Evolutionary conservation across 306 rosid genomes (phyloP).

Genomic region (Oemleria cerasiformis): DNA sequence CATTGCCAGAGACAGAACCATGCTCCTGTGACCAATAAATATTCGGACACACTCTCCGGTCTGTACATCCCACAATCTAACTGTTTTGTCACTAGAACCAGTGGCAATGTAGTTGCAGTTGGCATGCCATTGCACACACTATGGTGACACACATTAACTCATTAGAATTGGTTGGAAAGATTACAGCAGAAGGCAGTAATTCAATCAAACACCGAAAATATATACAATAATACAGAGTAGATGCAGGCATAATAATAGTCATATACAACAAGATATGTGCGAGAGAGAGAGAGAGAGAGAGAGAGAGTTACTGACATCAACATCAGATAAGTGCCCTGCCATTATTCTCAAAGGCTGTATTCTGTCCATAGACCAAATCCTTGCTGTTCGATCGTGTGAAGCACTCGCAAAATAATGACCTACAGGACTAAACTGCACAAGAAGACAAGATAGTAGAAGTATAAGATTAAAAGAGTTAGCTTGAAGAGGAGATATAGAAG

Average conservation of each 20-base stretch:
- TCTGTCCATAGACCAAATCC: slow-evolving; percentile 96
- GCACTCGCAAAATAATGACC: slow-evolving; percentile 97
- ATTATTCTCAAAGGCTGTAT: slow-evolving; percentile 88
- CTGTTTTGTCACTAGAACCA: slow-evolving; percentile 97
- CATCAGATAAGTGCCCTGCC: slow-evolving; percentile 98
- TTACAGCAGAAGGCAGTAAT: background rate
- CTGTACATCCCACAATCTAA: slow-evolving; percentile 92
- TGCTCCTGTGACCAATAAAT: slow-evolving; percentile 93
- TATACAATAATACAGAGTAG: background rate
- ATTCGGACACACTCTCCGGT: slow-evolving; percentile 95
- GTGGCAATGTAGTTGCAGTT: slow-evolving; percentile 99
- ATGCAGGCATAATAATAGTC: background rate
- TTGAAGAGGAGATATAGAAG: background rate
- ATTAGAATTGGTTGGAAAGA: slow-evolving; percentile 12
- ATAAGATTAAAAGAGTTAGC: background rate
- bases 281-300: background rate
- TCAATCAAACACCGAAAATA: background rate
- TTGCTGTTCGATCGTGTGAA: slow-evolving; percentile 97
- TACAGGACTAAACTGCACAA: slow-evolving; percentile 86
- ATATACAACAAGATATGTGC: background rate
- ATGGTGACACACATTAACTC: slow-evolving; percentile 19
- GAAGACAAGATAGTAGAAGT: slow-evolving; percentile 17
- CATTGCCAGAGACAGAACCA: slow-evolving; percentile 87
- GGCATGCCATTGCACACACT: slow-evolving; percentile 98
- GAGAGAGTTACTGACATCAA: slow-evolving; percentile 69